Conservation (phyloP, 352 stramenopile genomes). For the Pythium monospermum region DNA sequence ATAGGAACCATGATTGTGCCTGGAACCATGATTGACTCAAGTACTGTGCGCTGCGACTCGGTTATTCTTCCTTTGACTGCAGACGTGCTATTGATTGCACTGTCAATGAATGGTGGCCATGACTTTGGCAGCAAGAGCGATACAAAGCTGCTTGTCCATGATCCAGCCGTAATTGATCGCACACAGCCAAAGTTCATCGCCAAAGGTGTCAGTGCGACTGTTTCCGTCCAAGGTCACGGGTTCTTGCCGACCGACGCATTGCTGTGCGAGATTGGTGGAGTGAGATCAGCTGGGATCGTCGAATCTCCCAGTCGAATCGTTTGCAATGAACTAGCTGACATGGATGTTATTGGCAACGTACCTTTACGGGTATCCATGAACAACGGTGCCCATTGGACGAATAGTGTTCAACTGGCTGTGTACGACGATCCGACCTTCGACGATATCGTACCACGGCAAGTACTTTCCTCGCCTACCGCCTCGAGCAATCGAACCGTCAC, state of each 20-base stretch:
- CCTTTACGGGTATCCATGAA: constrained; percentile 14
- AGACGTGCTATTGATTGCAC: background rate
- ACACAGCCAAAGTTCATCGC: constrained; percentile 5
- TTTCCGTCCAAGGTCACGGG: constrained; percentile 1
- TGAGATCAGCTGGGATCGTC: background rate
- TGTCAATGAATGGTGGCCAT: constrained; percentile 20
- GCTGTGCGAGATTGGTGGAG: constrained; percentile 13
- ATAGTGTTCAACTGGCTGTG: background rate
- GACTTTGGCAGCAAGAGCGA: constrained; percentile 5
- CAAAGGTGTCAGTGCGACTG: background rate
- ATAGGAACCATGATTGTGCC: constrained; percentile 1
- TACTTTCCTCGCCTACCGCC: background rate
- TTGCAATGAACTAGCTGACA: background rate
- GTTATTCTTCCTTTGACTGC: constrained; percentile 1
- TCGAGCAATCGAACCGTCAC: background rate
- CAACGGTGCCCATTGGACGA: constrained; percentile 9
- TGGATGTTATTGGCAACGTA: background rate
- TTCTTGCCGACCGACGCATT: constrained; percentile 5
- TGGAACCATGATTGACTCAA: constrained; percentile 1
- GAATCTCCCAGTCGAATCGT: constrained; percentile 1
- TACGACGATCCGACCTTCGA: constrained; percentile 11
- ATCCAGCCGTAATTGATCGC: background rate
- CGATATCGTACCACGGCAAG: background rate
- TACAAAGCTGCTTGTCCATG: constrained; percentile 4
- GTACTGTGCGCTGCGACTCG: constrained; percentile 5